Evolutionary conservation across 2,329 filamentous ascomycete species (phyloP).

Genomic region (Keithomyces neogunnii): DNA sequence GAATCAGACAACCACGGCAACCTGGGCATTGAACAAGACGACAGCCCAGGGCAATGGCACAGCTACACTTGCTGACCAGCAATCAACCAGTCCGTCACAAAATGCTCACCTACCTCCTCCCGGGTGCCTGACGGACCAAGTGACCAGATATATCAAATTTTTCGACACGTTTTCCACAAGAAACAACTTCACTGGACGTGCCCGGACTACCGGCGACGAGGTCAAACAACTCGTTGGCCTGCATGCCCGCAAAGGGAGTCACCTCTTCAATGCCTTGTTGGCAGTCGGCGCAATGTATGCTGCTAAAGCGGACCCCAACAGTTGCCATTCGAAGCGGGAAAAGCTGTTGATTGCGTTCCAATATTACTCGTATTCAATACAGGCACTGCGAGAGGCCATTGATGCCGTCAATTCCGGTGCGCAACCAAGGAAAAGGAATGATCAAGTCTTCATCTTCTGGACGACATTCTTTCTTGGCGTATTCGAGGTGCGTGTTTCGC

Average conservation of each 20-base stretch:
- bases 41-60: neutral
- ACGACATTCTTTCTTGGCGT: slow-evolving; percentile 24
- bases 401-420: neutral
- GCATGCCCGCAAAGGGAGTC: slow-evolving; percentile 1
- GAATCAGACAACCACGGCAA: slow-evolving; percentile 4
- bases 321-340: slow-evolving; percentile 2
- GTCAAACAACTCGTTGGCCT: slow-evolving; percentile 13
- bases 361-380: slow-evolving; percentile 19
- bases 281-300: slow-evolving; percentile 12
- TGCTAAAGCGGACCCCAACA: neutral
- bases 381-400: slow-evolving; percentile 14
- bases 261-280: slow-evolving; percentile 20
- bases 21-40: neutral
- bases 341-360: slow-evolving; percentile 10
- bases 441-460: slow-evolving; percentile 18
- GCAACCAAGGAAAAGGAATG: neutral
- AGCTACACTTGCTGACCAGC: no score
- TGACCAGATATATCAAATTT: slow-evolving; percentile 16
- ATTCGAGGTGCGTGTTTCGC: slow-evolving; percentile 20
- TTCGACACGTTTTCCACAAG: slow-evolving; percentile 20
- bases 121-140: slow-evolving; percentile 9
- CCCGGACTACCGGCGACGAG: slow-evolving; percentile 10
- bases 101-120: neutral
- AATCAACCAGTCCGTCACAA: neutral
- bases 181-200: slow-evolving; percentile 19